Evolutionary conservation across 2,329 filamentous ascomycete species (phyloP), one percentile per base, ranked within the genome.

Genomic region (Aspergillus fischeri): DNA sequence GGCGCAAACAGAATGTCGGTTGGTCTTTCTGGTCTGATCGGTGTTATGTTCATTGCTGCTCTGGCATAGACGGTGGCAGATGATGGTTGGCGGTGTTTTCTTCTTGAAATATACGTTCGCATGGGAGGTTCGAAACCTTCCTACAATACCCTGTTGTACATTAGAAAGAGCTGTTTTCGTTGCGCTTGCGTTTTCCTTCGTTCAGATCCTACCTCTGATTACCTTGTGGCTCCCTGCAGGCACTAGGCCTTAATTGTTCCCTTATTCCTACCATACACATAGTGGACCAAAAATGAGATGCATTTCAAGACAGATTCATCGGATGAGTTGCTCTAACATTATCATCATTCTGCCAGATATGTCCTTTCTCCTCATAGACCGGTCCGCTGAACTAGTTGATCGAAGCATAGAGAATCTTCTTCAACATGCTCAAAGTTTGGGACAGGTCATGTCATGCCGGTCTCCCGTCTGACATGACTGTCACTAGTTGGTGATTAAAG

Each of bases 1-100:
- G 61, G 60, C 14, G 67, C 65, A 3, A 60, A 53, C 41, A 64
- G 49, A 35, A 10, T 67, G 32, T 59, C 63, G 8, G 48, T 65
- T 11, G 56, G 61, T 11, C 28, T 57, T 17, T 48, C 62, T 4
- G 48, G 60, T 20, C 21, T 70, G 14, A 9, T 62, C 17, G 60
- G 59, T 20, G 62, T 60, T 4, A 21, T 66, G 1, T 53, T 49
- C n/a, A 14, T 68, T 44, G 60, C 59, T 1, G 17, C 67, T 49
- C 49, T 68, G 48, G 60, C 54, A 14, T 66, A 54, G 44, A 27
- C 42, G 27, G 29, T 47, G 3, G n/a, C 11, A 24, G 51, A 51
- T 42, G 41, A 41, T 52, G 35, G 42, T 6, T 27, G 44, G 8
- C n/a, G 44, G 9, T 25, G 21, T 47, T 24, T 24, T 27, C 3